Evolutionary conservation across 257 asterid genomes (phyloP).

Genomic region (Primulina eburnea): DNA sequence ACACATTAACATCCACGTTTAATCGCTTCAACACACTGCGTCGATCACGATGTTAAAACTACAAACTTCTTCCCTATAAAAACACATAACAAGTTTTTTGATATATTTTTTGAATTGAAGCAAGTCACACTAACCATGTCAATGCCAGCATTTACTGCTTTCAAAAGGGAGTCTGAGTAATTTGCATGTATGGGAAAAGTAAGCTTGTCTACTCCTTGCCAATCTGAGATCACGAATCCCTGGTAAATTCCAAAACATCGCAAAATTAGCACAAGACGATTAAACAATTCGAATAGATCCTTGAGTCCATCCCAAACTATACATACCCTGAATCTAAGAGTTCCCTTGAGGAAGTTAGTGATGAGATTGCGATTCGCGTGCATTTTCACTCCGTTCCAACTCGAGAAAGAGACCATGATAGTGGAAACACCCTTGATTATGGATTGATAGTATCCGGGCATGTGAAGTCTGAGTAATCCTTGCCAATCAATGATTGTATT

Average conservation of each 20-base stretch:
- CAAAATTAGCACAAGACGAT: not conserved
- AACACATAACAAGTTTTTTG: too few relatives aligned
- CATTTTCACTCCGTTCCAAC: conserved; percentile 23
- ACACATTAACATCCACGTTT: not conserved
- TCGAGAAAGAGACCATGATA: conserved; percentile 18
- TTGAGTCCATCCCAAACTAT: too few relatives aligned
- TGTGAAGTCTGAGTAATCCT: conserved; percentile 18
- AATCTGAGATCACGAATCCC: conserved; percentile 24
- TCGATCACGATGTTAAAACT: too few relatives aligned
- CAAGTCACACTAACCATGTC: conserved; percentile 20
- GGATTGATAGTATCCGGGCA: conserved; percentile 16
- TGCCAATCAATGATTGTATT: conserved; percentile 19
- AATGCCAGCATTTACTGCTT: conserved; percentile 18
- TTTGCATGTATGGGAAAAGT: not conserved
- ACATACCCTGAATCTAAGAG: conserved; percentile 22
- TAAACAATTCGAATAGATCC: too few relatives aligned
- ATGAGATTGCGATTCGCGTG: conserved; percentile 13
- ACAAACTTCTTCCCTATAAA: too few relatives aligned
- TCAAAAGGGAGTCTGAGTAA: conserved; percentile 15
- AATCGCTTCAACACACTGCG: too few relatives aligned
- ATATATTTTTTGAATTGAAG: too few relatives aligned
- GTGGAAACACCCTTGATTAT: conserved; percentile 21
- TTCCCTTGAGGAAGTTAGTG: conserved; percentile 11
- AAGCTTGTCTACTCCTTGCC: conserved; percentile 21
- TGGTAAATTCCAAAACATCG: not conserved